Conservation (phyloP, 2,329 filamentous ascomycete genomes). For the Acrocalymma vagum region DNA sequence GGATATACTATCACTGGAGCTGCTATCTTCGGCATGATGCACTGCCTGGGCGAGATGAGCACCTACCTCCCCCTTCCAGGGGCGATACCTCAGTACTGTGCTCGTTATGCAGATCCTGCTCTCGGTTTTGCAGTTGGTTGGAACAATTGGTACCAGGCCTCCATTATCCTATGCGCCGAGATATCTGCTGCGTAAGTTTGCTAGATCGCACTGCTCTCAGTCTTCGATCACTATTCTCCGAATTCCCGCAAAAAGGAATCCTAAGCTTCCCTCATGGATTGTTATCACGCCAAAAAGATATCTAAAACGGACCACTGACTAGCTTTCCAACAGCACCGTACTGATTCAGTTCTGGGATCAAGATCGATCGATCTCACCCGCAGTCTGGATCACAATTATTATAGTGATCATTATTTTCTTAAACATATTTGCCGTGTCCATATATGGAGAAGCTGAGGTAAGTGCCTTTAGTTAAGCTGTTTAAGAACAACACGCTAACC, state of each 20-base stretch:
- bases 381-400: slow-evolving; percentile 46
- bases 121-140: slow-evolving; percentile 37
- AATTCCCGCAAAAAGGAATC: too few species aligned
- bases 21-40: slow-evolving; percentile 51
- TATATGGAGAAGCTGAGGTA: slow-evolving; percentile 60
- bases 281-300: too few species aligned
- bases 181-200: slow-evolving; percentile 48
- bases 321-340: too few species aligned
- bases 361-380: slow-evolving; percentile 35
- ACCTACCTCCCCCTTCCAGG: slow-evolving; percentile 52
- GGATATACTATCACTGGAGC: slow-evolving; percentile 45
- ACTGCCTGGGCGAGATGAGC: slow-evolving; percentile 52
- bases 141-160: slow-evolving; percentile 41
- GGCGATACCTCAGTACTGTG: slow-evolving; percentile 46
- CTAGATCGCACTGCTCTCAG: too few species aligned
- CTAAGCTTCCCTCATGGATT: too few species aligned
- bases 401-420: slow-evolving; percentile 42
- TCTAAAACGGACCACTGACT: too few species aligned
- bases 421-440: slow-evolving; percentile 46
- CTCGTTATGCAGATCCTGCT: slow-evolving; percentile 57
- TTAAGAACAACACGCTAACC: too few species aligned
- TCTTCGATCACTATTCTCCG: too few species aligned
- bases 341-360: slow-evolving; percentile 45
- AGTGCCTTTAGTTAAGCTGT: too few species aligned
- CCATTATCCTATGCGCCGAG: slow-evolving; percentile 46